Evolutionary conservation across 1,139 yeast species (phyloP).

Genomic region (Scheffersomyces illinoinensis): DNA sequence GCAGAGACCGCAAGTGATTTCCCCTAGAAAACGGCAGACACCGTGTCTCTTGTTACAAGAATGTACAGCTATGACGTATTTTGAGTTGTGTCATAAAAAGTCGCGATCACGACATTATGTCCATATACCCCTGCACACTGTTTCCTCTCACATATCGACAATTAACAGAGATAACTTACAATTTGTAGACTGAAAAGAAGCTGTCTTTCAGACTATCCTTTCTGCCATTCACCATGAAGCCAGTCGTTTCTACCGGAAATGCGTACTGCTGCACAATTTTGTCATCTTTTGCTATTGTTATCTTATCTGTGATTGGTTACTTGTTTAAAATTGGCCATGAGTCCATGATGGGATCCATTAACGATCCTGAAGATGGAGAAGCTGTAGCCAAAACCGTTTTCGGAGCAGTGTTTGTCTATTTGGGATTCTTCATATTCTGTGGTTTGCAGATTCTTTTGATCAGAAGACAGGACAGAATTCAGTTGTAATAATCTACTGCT

Average conservation of each 20-base stretch:
- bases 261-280: conserved; percentile 96
- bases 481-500: conserved; percentile 17
- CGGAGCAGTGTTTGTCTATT: conserved; percentile 85
- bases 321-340: conserved; percentile 82
- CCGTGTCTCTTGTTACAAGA: background rate
- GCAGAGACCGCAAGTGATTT: background rate
- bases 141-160: background rate
- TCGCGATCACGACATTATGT: background rate
- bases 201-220: background rate
- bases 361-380: conserved; percentile 88
- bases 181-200: background rate
- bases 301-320: conserved; percentile 79
- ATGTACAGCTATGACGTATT: background rate
- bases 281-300: conserved; percentile 88
- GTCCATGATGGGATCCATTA: conserved; percentile 87
- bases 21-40: background rate
- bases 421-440: conserved; percentile 79
- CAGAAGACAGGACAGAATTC: conserved; percentile 60
- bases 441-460: conserved; percentile 77
- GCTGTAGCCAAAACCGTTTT: conserved; percentile 92
- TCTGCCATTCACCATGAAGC: conserved; percentile 18
- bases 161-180: background rate
- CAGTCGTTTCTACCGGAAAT: conserved; percentile 54
- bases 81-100: background rate
- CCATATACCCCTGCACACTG: background rate